phyloP scores from a whole-genome alignment of 2,329 filamentous ascomycete species.

The Penicillium crustosum region DNA sequence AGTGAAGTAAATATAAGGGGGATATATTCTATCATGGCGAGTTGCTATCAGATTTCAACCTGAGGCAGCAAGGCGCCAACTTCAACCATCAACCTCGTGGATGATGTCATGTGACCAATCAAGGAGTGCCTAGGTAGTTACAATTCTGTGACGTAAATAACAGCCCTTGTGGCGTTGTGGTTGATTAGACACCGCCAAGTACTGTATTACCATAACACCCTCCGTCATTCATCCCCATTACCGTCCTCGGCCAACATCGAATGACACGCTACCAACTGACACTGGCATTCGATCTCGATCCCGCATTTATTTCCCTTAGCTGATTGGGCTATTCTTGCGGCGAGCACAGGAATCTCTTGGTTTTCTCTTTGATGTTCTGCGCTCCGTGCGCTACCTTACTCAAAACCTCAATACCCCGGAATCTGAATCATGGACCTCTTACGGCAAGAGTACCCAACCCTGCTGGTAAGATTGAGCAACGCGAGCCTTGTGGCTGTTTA shows the following conservation, averaged over 20 bases:
- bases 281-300: slow-evolving; percentile 16
- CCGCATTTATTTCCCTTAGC: slow-evolving; percentile 20
- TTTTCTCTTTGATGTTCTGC: slow-evolving; percentile 33
- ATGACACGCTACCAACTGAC: slow-evolving; percentile 13
- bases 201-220: slow-evolving; percentile 10
- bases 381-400: slow-evolving; percentile 23
- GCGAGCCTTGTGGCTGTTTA: slow-evolving; percentile 14
- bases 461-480: slow-evolving; percentile 69
- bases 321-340: slow-evolving; percentile 10
- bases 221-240: slow-evolving; percentile 27
- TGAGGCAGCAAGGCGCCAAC: slow-evolving; percentile 4
- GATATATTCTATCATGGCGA: neutral
- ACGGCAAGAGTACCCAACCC: slow-evolving; percentile 85
- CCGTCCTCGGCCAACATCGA: slow-evolving; percentile 24
- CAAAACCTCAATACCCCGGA: slow-evolving; percentile 24
- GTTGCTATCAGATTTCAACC: neutral
- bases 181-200: neutral
- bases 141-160: neutral
- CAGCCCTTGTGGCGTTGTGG: neutral
- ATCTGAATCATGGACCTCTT: slow-evolving; percentile 66
- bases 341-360: slow-evolving; percentile 1
- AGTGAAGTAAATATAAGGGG: neutral
- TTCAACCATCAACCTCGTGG: slow-evolving; percentile 1
- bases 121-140: neutral
- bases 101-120: slow-evolving; percentile 24